Conservation (phyloP, 1,284 basidiomycete genomes). For the Trichosporon inkin region DNA sequence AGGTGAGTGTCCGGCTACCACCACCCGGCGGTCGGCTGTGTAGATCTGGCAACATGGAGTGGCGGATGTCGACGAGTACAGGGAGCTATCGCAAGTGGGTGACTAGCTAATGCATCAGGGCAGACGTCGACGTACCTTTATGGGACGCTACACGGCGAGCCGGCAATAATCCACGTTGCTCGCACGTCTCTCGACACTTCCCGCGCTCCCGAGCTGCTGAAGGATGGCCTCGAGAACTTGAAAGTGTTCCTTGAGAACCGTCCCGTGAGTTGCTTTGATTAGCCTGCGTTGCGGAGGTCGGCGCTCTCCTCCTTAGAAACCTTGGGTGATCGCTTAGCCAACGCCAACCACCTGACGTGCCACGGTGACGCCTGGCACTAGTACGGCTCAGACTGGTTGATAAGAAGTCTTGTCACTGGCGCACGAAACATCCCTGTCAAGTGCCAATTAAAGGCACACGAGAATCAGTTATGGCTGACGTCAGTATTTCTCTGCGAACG, state of each 20-base stretch:
- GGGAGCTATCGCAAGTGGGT: not conserved
- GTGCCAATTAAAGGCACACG: not conserved
- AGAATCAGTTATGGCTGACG: conserved; percentile 1
- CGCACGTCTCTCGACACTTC: conserved; percentile 56
- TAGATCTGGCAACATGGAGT: no score
- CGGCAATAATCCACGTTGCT: conserved; percentile 61
- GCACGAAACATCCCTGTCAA: no score
- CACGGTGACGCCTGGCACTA: no score
- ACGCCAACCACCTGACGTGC: no score
- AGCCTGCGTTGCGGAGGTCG: no score
- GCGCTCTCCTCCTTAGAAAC: no score
- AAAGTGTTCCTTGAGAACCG: conserved; percentile 39
- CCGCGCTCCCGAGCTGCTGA: conserved; percentile 26
- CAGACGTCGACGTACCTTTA: conserved; percentile 55
- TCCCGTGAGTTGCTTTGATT: conserved; percentile 32
- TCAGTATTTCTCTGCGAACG: conserved; percentile 50
- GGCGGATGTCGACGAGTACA: no score
- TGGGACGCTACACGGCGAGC: conserved; percentile 48
- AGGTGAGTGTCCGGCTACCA: conserved; percentile 45
- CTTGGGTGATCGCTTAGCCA: no score
- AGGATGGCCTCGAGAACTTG: conserved; percentile 26
- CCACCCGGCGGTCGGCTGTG: not conserved
- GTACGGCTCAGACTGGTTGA: no score
- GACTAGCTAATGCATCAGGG: conserved; percentile 50
- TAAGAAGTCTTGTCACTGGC: no score